Evolutionary conservation across 202 grass and related monocot species (phyloP).

Genomic region (Setaria viridis): DNA sequence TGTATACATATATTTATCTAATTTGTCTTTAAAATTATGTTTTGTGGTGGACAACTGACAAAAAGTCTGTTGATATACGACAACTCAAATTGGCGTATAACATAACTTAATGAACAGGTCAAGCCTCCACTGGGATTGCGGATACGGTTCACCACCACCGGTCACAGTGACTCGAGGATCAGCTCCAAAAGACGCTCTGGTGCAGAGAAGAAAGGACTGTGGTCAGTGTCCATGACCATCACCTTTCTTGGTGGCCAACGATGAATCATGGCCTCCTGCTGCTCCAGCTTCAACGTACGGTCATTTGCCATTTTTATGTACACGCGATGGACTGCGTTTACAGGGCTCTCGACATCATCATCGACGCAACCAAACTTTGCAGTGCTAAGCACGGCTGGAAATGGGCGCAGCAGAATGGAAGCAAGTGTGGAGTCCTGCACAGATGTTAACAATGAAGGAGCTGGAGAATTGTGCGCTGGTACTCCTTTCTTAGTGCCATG

Average conservation of each 20-base stretch:
- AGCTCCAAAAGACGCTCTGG: slow-evolving; percentile 38
- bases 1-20: neutral
- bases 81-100: slow-evolving; percentile 19
- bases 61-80: neutral
- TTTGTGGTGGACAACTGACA: neutral
- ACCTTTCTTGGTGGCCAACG: slow-evolving; percentile 53
- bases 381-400: slow-evolving; percentile 9
- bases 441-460: neutral
- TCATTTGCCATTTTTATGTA: slow-evolving; percentile 56
- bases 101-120: neutral
- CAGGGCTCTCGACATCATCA: neutral
- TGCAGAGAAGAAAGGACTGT: slow-evolving; percentile 69
- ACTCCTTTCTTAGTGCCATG: slow-evolving; percentile 40
- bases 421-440: slow-evolving; percentile 58
- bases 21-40: neutral
- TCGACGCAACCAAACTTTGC: slow-evolving; percentile 21
- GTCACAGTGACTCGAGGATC: slow-evolving; percentile 33
- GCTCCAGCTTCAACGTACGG: slow-evolving; percentile 39
- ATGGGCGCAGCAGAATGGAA: slow-evolving; percentile 59
- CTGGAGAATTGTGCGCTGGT: slow-evolving; percentile 27
- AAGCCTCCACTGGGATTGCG: too few relatives aligned
- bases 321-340: slow-evolving; percentile 24
- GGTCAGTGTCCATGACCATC: slow-evolving; percentile 53
- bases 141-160: too few relatives aligned
- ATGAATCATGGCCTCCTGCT: slow-evolving; percentile 69